Percentiles rank a stretch among this genome's conserved stretches.
These are phyloP conservation scores for Aspergillus sclerotiicarbonarius DNA, from an alignment of 495 filamentous ascomycete genomes.

Conservation along the genomic window DNA sequence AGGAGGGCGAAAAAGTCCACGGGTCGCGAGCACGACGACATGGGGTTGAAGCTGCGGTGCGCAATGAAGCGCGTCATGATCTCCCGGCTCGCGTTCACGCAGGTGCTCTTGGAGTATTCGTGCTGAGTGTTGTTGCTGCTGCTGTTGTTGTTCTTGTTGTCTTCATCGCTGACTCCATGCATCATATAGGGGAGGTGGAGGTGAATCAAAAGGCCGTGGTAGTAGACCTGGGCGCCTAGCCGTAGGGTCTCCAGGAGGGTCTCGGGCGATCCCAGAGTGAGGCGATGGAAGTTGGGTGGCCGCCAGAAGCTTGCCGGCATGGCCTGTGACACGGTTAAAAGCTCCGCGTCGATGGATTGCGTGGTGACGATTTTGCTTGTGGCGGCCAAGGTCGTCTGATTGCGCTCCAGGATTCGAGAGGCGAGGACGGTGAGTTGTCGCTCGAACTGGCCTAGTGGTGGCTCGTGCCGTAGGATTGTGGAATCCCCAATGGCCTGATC, in stretches of 20 bases:
- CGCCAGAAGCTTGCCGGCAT: slow-evolving; percentile 1
- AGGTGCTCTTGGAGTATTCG: slow-evolving; percentile 9
- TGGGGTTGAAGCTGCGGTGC: neutral
- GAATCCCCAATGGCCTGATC: no score
- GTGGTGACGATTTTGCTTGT: no score
- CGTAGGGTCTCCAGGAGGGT: neutral
- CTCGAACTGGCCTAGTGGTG: no score
- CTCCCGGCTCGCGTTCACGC: slow-evolving; percentile 6
- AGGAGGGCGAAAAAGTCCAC: slow-evolving; percentile 8
- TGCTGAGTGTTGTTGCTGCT: no score
- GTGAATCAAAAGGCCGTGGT: neutral
- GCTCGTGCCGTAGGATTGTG: no score
- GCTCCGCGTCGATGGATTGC: no score
- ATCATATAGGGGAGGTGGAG: slow-evolving; percentile 8
- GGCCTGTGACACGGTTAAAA: no score
- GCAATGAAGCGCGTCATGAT: slow-evolving; percentile 4
- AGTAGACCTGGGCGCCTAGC: neutral
- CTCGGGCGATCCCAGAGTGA: neutral
- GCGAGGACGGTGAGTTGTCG: no score
- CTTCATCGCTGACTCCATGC: neutral
- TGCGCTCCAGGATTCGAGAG: no score
- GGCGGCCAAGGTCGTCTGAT: no score
- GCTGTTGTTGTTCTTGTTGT: no score
- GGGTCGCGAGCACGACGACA: slow-evolving; percentile 2
- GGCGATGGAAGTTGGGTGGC: slow-evolving; percentile 2